These are phyloP conservation scores for Rhizophlyctis rosea DNA, from an alignment of 192 early-diverging fungal species.

Conservation along the genomic window DNA sequence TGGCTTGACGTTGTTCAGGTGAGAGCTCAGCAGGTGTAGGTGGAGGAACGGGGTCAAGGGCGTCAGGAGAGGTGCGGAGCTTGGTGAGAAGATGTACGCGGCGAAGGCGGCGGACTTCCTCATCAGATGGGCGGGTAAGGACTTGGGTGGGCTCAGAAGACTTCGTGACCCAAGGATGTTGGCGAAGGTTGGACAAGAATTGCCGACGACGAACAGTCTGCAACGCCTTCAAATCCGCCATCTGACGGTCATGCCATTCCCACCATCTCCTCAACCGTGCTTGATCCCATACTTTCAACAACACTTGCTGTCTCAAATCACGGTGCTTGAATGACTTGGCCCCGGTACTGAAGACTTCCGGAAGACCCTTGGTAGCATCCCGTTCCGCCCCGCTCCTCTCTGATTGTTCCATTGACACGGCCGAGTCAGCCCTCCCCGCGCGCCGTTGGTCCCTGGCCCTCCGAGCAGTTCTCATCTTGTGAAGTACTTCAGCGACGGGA, in stretches of 20 bases:
- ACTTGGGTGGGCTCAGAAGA: not conserved
- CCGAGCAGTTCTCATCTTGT: slow-evolving; percentile 19
- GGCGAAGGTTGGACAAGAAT: slow-evolving; percentile 25
- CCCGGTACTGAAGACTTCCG: slow-evolving; percentile 16
- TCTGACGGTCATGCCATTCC: slow-evolving; percentile 28
- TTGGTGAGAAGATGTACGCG: slow-evolving; percentile 20
- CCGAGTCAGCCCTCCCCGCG: no score
- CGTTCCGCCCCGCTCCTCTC: not conserved
- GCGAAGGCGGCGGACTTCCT: slow-evolving; percentile 10
- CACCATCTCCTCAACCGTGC: slow-evolving; percentile 23
- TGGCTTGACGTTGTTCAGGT: slow-evolving; percentile 15
- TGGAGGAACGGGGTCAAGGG: not conserved
- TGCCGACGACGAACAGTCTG: slow-evolving; percentile 22
- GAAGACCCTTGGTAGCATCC: slow-evolving; percentile 1
- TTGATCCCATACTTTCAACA: slow-evolving; percentile 21
- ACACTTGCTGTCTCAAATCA: slow-evolving; percentile 15
- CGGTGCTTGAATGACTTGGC: slow-evolving; percentile 12
- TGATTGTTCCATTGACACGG: not conserved
- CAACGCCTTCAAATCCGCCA: slow-evolving; percentile 19
- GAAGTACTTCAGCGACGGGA: slow-evolving; percentile 12
- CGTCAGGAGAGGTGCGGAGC: slow-evolving; percentile 10
- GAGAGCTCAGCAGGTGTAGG: not conserved
- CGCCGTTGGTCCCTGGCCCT: slow-evolving; percentile 15
- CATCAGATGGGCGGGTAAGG: not conserved
- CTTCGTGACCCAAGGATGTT: slow-evolving; percentile 20